Evolutionary conservation across 805 yeast genomes (phyloP).

Genomic region (Yarrowia yakushimensis): DNA sequence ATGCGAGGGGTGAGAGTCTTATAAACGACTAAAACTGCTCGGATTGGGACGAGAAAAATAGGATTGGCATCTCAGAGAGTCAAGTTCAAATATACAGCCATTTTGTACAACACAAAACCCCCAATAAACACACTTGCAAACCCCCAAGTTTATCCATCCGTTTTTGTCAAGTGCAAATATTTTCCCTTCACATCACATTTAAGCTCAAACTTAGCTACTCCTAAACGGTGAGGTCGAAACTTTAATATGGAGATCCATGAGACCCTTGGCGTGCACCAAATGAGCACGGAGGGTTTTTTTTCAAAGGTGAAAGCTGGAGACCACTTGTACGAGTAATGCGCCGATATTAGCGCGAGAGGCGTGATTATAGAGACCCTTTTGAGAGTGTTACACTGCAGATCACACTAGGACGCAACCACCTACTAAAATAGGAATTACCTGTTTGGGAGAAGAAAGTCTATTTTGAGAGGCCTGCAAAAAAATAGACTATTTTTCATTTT

Average conservation of each 20-base stretch:
- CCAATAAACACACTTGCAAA: background rate
- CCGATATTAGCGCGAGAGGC: no score
- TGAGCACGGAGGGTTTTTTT: background rate
- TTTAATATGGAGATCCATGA: background rate
- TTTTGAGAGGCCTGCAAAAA: background rate
- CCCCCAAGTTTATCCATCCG: background rate
- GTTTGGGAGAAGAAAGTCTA: background rate
- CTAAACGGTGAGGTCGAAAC: background rate
- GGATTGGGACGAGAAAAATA: no score
- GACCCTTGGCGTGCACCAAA: slow-evolving; percentile 21
- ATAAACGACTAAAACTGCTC: no score
- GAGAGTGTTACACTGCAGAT: background rate
- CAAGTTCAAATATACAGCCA: background rate
- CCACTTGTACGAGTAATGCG: no score
- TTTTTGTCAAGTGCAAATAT: background rate
- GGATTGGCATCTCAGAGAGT: no score
- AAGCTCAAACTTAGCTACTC: background rate
- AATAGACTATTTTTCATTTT: background rate
- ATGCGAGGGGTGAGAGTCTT: no score
- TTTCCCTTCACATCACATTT: slow-evolving; percentile 2
- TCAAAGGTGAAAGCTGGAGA: no score
- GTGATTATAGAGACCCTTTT: no score
- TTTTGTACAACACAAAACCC: background rate
- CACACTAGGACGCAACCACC: background rate
- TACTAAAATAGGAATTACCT: background rate